Evolutionary conservation across 1,284 basidiomycete genomes (phyloP).

Genomic region (Anthracocystis panici-leucophaei): DNA sequence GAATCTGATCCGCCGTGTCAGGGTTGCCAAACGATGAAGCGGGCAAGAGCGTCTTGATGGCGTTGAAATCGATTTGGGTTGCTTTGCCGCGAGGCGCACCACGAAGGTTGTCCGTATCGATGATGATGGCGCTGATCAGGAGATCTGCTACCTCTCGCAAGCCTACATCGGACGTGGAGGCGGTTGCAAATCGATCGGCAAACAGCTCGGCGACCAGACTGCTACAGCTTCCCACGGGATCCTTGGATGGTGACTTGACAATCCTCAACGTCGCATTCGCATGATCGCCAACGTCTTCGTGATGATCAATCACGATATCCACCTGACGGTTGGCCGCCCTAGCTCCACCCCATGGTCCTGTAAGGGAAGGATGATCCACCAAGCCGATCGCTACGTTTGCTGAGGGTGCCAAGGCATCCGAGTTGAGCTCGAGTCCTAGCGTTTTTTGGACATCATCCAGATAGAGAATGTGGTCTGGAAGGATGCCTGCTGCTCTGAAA

Average conservation of each 20-base stretch:
- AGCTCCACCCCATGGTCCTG: slow-evolving; percentile 46
- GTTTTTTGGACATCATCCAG: slow-evolving; percentile 50
- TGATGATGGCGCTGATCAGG: slow-evolving; percentile 70
- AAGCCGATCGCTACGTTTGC: slow-evolving; percentile 47
- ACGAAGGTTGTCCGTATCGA: slow-evolving; percentile 66
- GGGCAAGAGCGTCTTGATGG: slow-evolving; percentile 49
- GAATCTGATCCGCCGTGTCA: slow-evolving; percentile 24
- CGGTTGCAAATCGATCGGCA: slow-evolving; percentile 25
- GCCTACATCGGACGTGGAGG: slow-evolving; percentile 18
- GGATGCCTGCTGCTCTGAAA: slow-evolving; percentile 38
- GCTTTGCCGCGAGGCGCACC: slow-evolving; percentile 55
- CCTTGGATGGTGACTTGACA: slow-evolving; percentile 51
- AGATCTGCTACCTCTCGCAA: slow-evolving; percentile 57
- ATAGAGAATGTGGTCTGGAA: slow-evolving; percentile 31
- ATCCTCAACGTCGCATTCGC: slow-evolving; percentile 64
- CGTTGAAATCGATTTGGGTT: slow-evolving; percentile 47
- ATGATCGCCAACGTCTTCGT: slow-evolving; percentile 84
- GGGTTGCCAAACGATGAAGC: slow-evolving; percentile 50
- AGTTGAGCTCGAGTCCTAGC: slow-evolving; percentile 28
- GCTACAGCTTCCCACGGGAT: slow-evolving; percentile 56
- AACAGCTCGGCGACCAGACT: slow-evolving; percentile 56
- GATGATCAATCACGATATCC: slow-evolving; percentile 89
- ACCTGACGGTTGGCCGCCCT: slow-evolving; percentile 72
- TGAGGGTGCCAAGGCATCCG: slow-evolving; percentile 30
- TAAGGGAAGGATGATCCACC: slow-evolving; percentile 55